Conservation (phyloP, 129 eudicot species). For the Arctium minus region DNA sequence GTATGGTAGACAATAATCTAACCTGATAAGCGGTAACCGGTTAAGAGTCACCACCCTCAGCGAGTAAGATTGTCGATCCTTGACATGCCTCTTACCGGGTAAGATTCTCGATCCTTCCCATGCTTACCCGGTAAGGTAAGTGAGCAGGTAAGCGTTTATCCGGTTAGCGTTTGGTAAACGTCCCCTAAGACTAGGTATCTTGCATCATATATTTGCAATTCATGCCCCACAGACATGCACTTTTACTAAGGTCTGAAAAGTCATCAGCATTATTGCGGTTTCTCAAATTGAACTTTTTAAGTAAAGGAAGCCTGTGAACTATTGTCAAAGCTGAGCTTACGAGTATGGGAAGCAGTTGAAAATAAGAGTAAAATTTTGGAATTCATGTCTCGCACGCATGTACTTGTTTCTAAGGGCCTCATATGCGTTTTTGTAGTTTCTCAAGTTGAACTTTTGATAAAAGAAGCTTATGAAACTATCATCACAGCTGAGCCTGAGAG, state of each 20-base stretch:
- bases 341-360: not conserved
- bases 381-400: not conserved
- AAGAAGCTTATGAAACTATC: not conserved
- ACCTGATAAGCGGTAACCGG: too few relatives aligned
- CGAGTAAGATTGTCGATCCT: too few relatives aligned
- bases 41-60: too few relatives aligned
- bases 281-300: not conserved
- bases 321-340: not conserved
- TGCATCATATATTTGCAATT: not conserved
- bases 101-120: too few relatives aligned
- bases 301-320: not conserved
- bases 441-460: not conserved
- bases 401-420: not conserved
- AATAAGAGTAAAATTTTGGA: not conserved
- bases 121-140: too few relatives aligned
- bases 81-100: too few relatives aligned
- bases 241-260: not conserved
- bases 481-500: not conserved
- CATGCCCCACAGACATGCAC: constrained; percentile 2
- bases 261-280: not conserved
- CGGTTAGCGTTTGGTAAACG: too few relatives aligned
- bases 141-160: too few relatives aligned
- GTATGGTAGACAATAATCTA: too few relatives aligned
- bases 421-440: not conserved
- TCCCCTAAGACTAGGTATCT: not conserved